Evolutionary conservation across 805 yeast genomes (phyloP).

Genomic region (Kluyveromyces nonfermentans): DNA sequence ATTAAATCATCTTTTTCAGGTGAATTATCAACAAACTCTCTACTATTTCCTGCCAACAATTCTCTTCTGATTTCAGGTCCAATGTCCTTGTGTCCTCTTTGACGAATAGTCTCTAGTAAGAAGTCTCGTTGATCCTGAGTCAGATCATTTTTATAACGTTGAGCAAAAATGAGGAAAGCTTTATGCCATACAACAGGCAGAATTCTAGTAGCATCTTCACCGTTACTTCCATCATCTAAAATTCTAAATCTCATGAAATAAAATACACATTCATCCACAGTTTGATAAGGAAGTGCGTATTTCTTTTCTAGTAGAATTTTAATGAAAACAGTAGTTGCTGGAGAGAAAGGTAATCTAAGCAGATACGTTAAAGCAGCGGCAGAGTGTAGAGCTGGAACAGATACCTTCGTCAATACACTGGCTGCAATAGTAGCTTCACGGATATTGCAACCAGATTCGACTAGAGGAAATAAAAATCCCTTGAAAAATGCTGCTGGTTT

Average conservation of each 20-base stretch:
- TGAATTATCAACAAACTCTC: constrained; percentile 33
- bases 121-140: constrained; percentile 98
- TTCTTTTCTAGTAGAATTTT: constrained; percentile 85
- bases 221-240: constrained; percentile 35
- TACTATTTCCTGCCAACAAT: constrained; percentile 72
- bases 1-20: constrained; percentile 23
- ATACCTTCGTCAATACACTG: constrained; percentile 78
- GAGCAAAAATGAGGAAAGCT: constrained; percentile 89
- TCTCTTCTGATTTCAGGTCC: constrained; percentile 95
- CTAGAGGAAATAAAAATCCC: constrained; percentile 87
- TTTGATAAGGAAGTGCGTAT: constrained; percentile 94
- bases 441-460: constrained; percentile 79
- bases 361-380: constrained; percentile 89
- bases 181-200: constrained; percentile 98
- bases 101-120: constrained; percentile 80
- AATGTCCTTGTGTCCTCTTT: constrained; percentile 77
- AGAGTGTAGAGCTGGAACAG: constrained; percentile 91
- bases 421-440: constrained; percentile 95
- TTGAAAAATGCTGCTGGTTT: constrained; percentile 97
- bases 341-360: constrained; percentile 71
- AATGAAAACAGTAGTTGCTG: constrained; percentile 85
- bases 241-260: constrained; percentile 87
- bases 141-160: constrained; percentile 91
- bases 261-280: constrained; percentile 86
- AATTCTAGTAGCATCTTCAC: constrained; percentile 34